Evolutionary conservation across 257 asterid species (phyloP).

Genomic region (Datura wrightii): DNA sequence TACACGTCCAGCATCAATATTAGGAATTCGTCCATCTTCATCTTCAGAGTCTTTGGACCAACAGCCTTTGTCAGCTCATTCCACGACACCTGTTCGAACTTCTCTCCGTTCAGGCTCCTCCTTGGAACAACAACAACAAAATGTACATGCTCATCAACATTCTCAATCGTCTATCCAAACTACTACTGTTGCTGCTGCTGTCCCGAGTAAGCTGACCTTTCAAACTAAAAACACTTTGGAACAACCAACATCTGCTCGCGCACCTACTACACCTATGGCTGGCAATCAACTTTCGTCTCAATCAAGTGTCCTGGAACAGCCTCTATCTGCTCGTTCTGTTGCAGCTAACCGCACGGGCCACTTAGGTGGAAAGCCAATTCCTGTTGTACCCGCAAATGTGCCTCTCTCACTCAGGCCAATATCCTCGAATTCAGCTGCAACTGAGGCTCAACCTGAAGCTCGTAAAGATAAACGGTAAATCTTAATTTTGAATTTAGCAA

Average conservation of each 20-base stretch:
- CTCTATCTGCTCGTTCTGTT: constrained; percentile 66
- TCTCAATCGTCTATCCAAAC: neutral
- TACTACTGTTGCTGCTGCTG: neutral
- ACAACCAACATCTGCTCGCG: constrained; percentile 53
- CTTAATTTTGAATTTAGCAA: neutral
- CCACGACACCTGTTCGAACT: constrained; percentile 44
- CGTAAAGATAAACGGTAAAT: constrained; percentile 72
- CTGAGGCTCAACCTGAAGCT: constrained; percentile 58
- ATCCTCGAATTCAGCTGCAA: constrained; percentile 43
- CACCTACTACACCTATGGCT: constrained; percentile 40
- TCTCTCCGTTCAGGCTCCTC: neutral
- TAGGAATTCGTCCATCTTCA: constrained; percentile 22
- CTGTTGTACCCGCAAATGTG: constrained; percentile 60
- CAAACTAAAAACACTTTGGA: constrained; percentile 31
- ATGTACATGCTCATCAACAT: neutral
- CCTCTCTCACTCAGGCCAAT: constrained; percentile 59
- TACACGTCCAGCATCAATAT: constrained; percentile 45
- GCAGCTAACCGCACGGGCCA: constrained; percentile 51
- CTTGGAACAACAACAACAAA: neutral
- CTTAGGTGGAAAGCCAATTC: constrained; percentile 54
- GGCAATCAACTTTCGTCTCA: constrained; percentile 40
- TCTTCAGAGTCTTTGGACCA: constrained; percentile 42
- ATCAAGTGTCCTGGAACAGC: constrained; percentile 56
- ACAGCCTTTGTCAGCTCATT: constrained; percentile 53
- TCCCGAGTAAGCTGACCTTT: constrained; percentile 13